These are phyloP conservation scores for Pythium aphanidermatum DNA, from an alignment of 352 stramenopile species.

Conservation along the genomic window DNA sequence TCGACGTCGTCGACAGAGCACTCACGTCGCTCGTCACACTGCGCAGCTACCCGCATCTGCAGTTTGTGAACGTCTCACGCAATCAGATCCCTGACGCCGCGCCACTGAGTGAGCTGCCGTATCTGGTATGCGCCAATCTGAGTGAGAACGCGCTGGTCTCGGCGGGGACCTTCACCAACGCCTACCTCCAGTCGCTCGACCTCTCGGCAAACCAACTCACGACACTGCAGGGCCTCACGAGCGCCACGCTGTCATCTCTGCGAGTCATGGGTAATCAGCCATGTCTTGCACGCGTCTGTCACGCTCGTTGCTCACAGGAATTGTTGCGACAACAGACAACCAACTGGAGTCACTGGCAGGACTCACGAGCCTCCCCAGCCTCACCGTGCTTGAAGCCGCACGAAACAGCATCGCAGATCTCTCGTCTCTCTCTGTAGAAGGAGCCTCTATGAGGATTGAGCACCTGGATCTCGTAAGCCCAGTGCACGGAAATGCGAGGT, in stretches of 20 bases:
- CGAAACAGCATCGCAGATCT: constrained; percentile 48
- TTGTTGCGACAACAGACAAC: constrained; percentile 24
- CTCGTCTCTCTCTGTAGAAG: constrained; percentile 27
- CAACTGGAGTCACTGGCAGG: constrained; percentile 40
- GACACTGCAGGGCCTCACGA: constrained; percentile 45
- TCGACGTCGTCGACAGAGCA: constrained; percentile 55
- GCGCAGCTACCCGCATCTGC: constrained; percentile 52
- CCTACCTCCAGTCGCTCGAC: constrained; percentile 60
- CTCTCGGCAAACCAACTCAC: constrained; percentile 65
- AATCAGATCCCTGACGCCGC: constrained; percentile 57
- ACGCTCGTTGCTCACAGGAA: not conserved
- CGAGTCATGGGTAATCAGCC: constrained; percentile 48
- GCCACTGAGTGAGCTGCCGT: constrained; percentile 45
- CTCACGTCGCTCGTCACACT: constrained; percentile 53
- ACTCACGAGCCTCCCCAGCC: constrained; percentile 32
- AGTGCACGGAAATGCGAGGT: too few relatives aligned
- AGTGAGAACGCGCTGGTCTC: constrained; percentile 45
- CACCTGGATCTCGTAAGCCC: constrained; percentile 51
- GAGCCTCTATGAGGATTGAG: constrained; percentile 34
- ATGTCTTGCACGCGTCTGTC: not conserved
- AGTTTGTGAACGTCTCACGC: constrained; percentile 61
- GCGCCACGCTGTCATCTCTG: constrained; percentile 38
- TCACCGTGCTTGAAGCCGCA: constrained; percentile 50
- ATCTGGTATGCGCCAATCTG: constrained; percentile 53
- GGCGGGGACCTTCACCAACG: constrained; percentile 33